Percentiles rank a stretch among this genome's conserved stretches.
These are phyloP conservation scores for Oemleria cerasiformis DNA, from an alignment of 306 rosid species.

Conservation along the genomic window DNA sequence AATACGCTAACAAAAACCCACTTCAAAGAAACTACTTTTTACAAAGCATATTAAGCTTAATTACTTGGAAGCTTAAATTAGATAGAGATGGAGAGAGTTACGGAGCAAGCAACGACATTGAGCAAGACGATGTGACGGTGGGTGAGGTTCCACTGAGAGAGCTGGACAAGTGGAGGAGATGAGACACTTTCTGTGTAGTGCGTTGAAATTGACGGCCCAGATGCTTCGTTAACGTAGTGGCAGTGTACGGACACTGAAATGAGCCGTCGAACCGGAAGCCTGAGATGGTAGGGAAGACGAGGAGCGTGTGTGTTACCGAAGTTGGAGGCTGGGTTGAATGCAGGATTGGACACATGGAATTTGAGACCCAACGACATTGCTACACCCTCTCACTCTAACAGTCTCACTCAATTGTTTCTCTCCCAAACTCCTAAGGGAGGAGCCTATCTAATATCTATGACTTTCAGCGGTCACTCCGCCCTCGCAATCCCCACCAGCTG, in stretches of 20 bases:
- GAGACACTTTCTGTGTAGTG: slow-evolving; percentile 51
- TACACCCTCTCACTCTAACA: slow-evolving; percentile 1
- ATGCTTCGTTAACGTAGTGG: slow-evolving; percentile 9
- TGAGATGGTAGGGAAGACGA: slow-evolving; percentile 20
- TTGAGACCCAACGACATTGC: slow-evolving; percentile 43
- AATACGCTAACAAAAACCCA: neutral
- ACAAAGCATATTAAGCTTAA: neutral
- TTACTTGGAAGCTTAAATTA: neutral
- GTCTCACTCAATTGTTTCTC: slow-evolving; percentile 12
- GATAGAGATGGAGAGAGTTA: slow-evolving; percentile 22
- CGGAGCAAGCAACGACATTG: slow-evolving; percentile 65
- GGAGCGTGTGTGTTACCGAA: slow-evolving; percentile 9
- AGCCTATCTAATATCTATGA: neutral
- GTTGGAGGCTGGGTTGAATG: slow-evolving; percentile 10
- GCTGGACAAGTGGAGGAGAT: slow-evolving; percentile 37
- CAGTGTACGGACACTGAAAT: slow-evolving; percentile 34
- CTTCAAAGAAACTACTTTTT: neutral
- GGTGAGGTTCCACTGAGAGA: slow-evolving; percentile 52
- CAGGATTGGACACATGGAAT: slow-evolving; percentile 36
- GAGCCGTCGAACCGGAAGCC: slow-evolving; percentile 23
- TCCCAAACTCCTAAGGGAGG: neutral
- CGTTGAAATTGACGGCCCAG: slow-evolving; percentile 31
- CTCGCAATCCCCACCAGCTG: neutral
- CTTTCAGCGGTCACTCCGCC: neutral
- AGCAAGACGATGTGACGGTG: slow-evolving; percentile 68